Base-by-base conservation (phyloP, 75 land plant species). In the Sequoiadendron giganteum region DNA sequence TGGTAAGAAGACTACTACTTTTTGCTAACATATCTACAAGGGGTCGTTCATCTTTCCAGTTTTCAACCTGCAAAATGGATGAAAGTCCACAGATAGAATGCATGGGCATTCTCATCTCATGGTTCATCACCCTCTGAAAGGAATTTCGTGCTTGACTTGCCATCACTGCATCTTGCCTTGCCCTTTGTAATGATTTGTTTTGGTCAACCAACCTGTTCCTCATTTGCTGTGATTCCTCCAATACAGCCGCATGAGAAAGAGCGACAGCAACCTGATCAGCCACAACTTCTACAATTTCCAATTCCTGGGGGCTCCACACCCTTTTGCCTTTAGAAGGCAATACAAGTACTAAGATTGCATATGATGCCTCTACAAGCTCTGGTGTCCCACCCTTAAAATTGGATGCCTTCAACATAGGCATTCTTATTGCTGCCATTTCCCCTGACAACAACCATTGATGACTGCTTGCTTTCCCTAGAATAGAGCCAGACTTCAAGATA, bases 211-310 rank as follows among this genome's bases (percentile, higher is more conserved):
- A 86, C 76, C 90, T 90, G 43, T 97, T 94, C 56, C 95, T 92
- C 90, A 92, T 95, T 36, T 91, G 86, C 52, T 93, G 94, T 13
- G 97, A 94, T 87, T 97, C 97, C 86, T 97, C 99, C 72, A 97
- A 89, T 79, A 97, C 93, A 14, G 97, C 92, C 72, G 97, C 99
- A 90, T 95, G 99, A 13, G 99, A 97, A 10, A 97, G 91, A 32
- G 99, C 97, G 15, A 97, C 97, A 85, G 99, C 97, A 39, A 97
- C 97, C 90, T 97, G 99, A 88, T 97, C 99, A 55, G 99, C 97
- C 79, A 97, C 95, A 65, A 93, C 96, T 79, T 94, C 91, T 15
- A 97, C 93, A 85, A 95, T 93, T 90, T 96, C 95, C 39, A 97
- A 87, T 76, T 97, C 97, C 19, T 94, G 92, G 14, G 85, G 65